Base-by-base conservation (phyloP, 495 filamentous ascomycete genomes). In the Usnea hakonensis region DNA sequence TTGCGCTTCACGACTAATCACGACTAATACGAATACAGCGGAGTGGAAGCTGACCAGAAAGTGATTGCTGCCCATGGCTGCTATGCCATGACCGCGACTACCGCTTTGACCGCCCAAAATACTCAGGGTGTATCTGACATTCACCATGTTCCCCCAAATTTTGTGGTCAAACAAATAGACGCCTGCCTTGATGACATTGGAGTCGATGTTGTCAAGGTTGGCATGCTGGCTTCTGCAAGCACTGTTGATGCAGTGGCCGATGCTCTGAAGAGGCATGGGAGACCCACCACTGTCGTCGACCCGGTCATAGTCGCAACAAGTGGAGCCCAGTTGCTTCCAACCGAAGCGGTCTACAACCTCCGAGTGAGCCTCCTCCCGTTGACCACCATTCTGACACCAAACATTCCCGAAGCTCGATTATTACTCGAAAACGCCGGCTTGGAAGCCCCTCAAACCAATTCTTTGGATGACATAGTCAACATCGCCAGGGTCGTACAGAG, bases 1-100 rank as follows among this genome's bases (percentile, higher is more conserved):
- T 1, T 35, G 30, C 23, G 52, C 8, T 50, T 64, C 38, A 37
- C 26, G 33, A 53, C 65, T 62, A 43, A 59, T 64, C 38, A 37
- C 26, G 33, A 53, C 65, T 62, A 43, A 59, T 60, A 53, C 35
- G 57, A 33, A 62, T 60, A 50, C 65, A 96, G 91, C 44, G 94
- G 94, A n/a, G 84, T 98, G 44, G 94, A 98, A 71, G 94, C 94
- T 36, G 94, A 98, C 74, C 91, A 97, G 73, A 93, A 94, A 70
- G 91, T 95, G 57, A 87, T 97, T 40, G 88, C 92, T 32, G 89
- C 89, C 21, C 90, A 97, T 82, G 86, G 85, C 52, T 90, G 88
- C 76, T 97, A 97, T 78, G 91, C 91, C 61, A 94, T 96, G 83
- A 96, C 93, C 46, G 88, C 91, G n/a, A 96, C 92, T 38, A 96